phyloP scores from a whole-genome alignment of 805 yeast genomes.

The Teunomyces lycoperdinae region DNA sequence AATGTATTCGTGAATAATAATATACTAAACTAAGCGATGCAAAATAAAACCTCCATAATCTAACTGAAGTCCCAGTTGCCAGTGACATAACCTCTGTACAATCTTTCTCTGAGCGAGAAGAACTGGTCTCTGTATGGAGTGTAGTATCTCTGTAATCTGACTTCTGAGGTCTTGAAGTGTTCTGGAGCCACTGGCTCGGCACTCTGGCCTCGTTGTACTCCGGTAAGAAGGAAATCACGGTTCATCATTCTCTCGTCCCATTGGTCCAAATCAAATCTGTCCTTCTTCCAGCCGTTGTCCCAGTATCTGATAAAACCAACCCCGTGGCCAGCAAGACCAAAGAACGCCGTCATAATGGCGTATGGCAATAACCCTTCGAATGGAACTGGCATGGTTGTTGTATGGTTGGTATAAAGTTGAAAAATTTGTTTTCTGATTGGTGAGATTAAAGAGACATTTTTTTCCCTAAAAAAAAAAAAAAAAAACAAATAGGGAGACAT shows the following conservation, averaged over 20 bases:
- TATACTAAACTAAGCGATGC: neutral
- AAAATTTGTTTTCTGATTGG: slow-evolving; percentile 19
- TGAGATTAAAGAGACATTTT: slow-evolving; percentile 4
- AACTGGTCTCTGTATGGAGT: slow-evolving; percentile 47
- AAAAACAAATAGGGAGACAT: neutral
- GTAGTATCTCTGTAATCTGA: slow-evolving; percentile 38
- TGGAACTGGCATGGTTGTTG: slow-evolving; percentile 40
- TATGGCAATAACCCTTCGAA: slow-evolving; percentile 47
- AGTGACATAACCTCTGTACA: slow-evolving; percentile 44
- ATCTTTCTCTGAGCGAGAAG: slow-evolving; percentile 45
- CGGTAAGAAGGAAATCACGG: slow-evolving; percentile 76
- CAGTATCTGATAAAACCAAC: slow-evolving; percentile 44
- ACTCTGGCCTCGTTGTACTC: slow-evolving; percentile 65
- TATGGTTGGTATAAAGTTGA: slow-evolving; percentile 4
- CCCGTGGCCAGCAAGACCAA: slow-evolving; percentile 46
- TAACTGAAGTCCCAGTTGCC: slow-evolving; percentile 44
- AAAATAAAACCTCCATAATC: neutral
- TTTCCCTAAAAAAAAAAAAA: no score
- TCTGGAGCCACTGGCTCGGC: slow-evolving; percentile 72
- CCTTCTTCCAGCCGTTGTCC: slow-evolving; percentile 50
- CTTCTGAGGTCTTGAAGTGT: slow-evolving; percentile 64
- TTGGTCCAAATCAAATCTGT: slow-evolving; percentile 41
- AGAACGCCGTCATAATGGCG: slow-evolving; percentile 45
- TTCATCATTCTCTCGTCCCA: slow-evolving; percentile 53
- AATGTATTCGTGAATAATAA: neutral